phyloP scores from a whole-genome alignment of 1,284 basidiomycete species.

The Porogramme epimiltina region DNA sequence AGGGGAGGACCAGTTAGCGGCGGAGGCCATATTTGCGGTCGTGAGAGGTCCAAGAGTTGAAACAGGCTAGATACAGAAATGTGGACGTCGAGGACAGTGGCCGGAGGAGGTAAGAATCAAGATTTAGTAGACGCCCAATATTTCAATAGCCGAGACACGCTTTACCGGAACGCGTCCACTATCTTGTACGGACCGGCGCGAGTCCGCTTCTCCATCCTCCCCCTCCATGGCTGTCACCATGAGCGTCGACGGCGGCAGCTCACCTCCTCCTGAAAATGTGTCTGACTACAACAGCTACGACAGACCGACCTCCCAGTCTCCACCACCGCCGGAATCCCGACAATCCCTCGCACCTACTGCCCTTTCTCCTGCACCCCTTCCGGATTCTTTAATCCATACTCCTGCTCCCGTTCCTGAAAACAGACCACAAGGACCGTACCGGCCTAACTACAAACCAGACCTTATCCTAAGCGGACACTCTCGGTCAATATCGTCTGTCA shows the following conservation, averaged over 20 bases:
- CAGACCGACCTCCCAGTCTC: background rate
- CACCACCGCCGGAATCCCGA: constrained; percentile 1
- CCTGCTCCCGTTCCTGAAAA: constrained; percentile 16
- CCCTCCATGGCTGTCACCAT: constrained; percentile 13
- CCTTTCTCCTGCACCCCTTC: constrained; percentile 14
- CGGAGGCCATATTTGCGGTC: constrained; percentile 34
- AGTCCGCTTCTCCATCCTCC: background rate
- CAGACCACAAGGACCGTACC: constrained; percentile 13
- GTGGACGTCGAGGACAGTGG: no score
- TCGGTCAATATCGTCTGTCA: constrained; percentile 72
- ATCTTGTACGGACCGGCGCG: background rate
- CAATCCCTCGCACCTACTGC: constrained; percentile 10
- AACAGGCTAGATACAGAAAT: background rate
- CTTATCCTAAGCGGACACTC: constrained; percentile 74
- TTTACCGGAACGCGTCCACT: background rate
- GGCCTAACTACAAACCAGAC: constrained; percentile 43
- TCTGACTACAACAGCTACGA: background rate
- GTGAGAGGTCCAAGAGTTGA: background rate
- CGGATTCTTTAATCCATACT: constrained; percentile 13
- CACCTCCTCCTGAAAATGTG: constrained; percentile 4
- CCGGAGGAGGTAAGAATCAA: background rate
- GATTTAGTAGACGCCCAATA: constrained; percentile 8
- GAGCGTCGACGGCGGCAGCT: constrained; percentile 19
- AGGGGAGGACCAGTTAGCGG: constrained; percentile 69
- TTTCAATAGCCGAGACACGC: constrained; percentile 1